Evolutionary conservation across 2,329 filamentous ascomycete species (phyloP).

Genomic region (Colletotrichum musicola): DNA sequence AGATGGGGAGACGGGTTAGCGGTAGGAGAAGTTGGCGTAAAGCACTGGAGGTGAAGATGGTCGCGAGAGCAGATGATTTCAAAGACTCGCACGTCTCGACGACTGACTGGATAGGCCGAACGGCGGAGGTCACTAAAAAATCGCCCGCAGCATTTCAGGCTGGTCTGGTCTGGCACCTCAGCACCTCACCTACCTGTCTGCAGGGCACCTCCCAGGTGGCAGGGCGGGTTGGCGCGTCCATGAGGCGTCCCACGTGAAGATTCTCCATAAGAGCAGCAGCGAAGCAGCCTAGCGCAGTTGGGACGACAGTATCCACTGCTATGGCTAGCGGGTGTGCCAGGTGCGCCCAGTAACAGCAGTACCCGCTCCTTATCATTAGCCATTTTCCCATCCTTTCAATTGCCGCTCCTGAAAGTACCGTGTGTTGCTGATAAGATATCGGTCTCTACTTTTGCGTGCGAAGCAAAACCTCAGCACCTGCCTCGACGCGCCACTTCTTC

Average conservation of each 20-base stretch:
- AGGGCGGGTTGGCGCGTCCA: background rate
- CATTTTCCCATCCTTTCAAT: too few species aligned
- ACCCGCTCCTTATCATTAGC: slow-evolving; percentile 9
- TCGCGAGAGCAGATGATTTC: slow-evolving; percentile 12
- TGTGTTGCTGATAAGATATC: background rate
- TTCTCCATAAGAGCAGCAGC: slow-evolving; percentile 26
- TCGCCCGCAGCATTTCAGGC: slow-evolving; percentile 22
- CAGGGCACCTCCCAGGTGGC: slow-evolving; percentile 25
- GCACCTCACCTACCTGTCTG: background rate
- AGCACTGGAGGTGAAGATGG: slow-evolving; percentile 9
- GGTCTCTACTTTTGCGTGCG: slow-evolving; percentile 7
- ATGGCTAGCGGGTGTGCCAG: background rate
- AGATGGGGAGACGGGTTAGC: background rate
- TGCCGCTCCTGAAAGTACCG: background rate
- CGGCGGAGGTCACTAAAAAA: slow-evolving; percentile 21
- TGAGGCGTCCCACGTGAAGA: slow-evolving; percentile 35
- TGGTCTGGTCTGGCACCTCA: slow-evolving; percentile 1
- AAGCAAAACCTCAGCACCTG: background rate
- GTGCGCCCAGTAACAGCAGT: slow-evolving; percentile 16
- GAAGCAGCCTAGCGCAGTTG: slow-evolving; percentile 30
- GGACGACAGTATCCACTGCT: slow-evolving; percentile 21
- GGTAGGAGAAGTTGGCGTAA: slow-evolving; percentile 5
- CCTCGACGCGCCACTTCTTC: too few species aligned
- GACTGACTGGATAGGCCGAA: slow-evolving; percentile 11
- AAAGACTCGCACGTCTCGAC: background rate